Evolutionary conservation across 2,329 filamentous ascomycete genomes (phyloP).

Genomic region (Dactylellina haptotyla): DNA sequence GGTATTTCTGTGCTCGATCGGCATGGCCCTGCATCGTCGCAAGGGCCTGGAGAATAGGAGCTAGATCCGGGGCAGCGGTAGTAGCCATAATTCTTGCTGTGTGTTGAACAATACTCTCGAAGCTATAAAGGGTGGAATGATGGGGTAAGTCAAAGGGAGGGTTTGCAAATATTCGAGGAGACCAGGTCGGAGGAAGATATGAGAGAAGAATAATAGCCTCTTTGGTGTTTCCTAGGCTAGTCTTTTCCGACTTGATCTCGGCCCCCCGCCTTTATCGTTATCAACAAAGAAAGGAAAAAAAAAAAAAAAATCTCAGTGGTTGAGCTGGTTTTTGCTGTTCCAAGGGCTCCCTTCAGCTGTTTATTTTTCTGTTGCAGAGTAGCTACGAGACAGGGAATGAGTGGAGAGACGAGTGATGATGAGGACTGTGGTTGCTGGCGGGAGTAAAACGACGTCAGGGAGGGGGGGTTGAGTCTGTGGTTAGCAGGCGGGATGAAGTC

Average conservation of each 20-base stretch:
- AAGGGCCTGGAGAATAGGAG: conserved; percentile 86
- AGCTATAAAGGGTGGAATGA: neutral
- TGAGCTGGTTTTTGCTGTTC: neutral
- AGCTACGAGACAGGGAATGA: neutral
- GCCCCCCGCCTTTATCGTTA: conserved; percentile 45
- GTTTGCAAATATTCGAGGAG: conserved; percentile 17
- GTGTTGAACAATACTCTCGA: neutral
- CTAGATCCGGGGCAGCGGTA: conserved; percentile 73
- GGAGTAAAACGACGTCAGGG: conserved; percentile 9
- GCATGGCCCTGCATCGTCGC: conserved; percentile 88
- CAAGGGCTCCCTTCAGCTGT: neutral
- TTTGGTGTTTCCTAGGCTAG: neutral
- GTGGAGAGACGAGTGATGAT: neutral
- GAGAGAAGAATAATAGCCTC: conserved; percentile 4
- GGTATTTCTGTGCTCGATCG: conserved; percentile 82
- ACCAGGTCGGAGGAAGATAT: conserved; percentile 10
- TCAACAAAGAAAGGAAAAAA: too few species aligned
- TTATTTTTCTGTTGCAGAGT: neutral
- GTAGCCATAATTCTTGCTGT: conserved; percentile 71
- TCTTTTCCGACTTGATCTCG: conserved; percentile 10
- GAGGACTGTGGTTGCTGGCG: neutral
- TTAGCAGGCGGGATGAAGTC: conserved; percentile 49
- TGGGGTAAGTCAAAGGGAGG: conserved; percentile 5
- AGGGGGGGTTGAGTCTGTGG: conserved; percentile 14
- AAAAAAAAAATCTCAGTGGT: neutral